Base-by-base conservation (phyloP, 306 rosid species). In the Pyrus betulifolia region DNA sequence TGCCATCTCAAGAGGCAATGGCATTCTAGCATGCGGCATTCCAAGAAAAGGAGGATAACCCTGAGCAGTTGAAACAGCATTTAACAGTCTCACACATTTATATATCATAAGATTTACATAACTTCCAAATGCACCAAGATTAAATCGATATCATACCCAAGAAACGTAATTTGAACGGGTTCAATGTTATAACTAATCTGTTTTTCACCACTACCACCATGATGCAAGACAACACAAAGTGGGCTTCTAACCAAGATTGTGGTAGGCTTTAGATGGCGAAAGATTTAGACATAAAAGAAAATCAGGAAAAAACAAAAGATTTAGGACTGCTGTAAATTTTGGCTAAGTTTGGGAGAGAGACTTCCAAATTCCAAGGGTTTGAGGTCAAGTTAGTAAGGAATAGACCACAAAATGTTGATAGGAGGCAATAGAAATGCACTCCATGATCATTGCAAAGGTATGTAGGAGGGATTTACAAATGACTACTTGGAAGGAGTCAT, bases 1-100 rank as follows among this genome's bases (percentile, higher is more conserved):
- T 54, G 97, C 83, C 97, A 92, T 89, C 91, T 95, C 98, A 49
- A 88, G 97, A 66, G 97, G 97, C 86, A 95, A 88, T 42, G 97
- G 92, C 97, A 95, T 95, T 81, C 98, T 89, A 75, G 96, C 86
- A 84, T 92, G 98, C 45, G 93, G 96, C 90, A 92, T 82, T 85
- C 97, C 98, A 28, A 88, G 84, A 78, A 85, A 89, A 80, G 97
- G 96, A 83, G 95, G 85, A 82, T 88, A 95, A 75, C 89, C 96
- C 98, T 95, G 81, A 76, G 44, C 76, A 54, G 55, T 74, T 51
- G 25, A 44, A 35, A 73, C 52, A 45, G 17, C 49, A 57, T 58
- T 68, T 64, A 45, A 46, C 5, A 35, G 27, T 28, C 21, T 11
- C 52, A 33, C 12, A 42, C 46, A 35, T 1, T n/a, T 15, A 63